Evolutionary conservation across 148 eudicot species (phyloP).

Genomic region (Rhododendron kiyosumense): DNA sequence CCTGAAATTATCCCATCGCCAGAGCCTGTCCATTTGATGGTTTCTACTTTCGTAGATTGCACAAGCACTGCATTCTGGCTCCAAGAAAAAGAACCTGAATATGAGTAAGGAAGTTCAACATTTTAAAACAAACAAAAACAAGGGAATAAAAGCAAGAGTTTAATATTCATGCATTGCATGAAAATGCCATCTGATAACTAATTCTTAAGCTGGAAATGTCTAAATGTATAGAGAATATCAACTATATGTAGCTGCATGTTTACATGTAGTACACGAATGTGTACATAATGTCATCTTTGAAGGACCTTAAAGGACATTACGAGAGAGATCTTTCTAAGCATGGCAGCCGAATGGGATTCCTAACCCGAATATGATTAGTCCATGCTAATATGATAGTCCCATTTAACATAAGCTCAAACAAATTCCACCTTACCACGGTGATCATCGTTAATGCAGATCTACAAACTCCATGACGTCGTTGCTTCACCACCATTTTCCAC

Average conservation of each 20-base stretch:
- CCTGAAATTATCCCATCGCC: constrained; percentile 88
- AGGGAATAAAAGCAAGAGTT: neutral
- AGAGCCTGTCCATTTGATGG: constrained; percentile 84
- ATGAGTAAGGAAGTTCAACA: constrained; percentile 74
- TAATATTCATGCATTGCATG: neutral
- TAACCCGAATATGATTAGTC: too few species aligned
- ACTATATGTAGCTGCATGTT: neutral
- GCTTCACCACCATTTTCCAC: too few species aligned
- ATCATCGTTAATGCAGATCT: too few species aligned
- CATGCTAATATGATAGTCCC: too few species aligned
- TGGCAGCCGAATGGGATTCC: too few species aligned
- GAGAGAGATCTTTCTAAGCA: too few species aligned
- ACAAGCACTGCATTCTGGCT: constrained; percentile 89
- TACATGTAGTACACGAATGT: neutral
- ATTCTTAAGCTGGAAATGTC: neutral
- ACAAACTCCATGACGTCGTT: too few species aligned
- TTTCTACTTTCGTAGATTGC: constrained; percentile 70
- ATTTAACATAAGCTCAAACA: too few species aligned
- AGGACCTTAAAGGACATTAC: too few species aligned
- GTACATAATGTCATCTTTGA: neutral
- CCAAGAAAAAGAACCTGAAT: constrained; percentile 99
- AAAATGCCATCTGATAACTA: neutral
- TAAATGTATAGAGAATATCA: neutral
- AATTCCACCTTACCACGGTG: too few species aligned
- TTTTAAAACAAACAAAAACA: constrained; percentile 17